Conservation (phyloP, 202 grass and related monocot species). For the Carex arenaria region DNA sequence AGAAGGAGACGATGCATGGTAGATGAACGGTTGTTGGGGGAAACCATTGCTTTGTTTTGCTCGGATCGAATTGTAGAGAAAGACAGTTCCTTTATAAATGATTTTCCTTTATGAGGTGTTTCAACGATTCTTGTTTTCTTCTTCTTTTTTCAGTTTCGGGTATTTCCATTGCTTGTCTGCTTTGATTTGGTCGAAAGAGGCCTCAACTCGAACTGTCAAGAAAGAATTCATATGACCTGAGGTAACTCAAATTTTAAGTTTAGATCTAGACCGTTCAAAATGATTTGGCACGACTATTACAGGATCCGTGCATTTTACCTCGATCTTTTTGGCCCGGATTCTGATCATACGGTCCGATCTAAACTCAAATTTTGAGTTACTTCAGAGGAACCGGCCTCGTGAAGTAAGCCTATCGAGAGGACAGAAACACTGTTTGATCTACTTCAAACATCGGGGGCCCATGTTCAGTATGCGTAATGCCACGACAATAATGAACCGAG, state of each 20-base stretch:
- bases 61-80: neutral
- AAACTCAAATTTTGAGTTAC: too few species aligned
- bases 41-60: slow-evolving; percentile 10
- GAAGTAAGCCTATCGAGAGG: neutral
- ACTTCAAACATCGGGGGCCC: neutral
- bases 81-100: neutral
- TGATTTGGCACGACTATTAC: too few species aligned
- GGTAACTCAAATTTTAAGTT: too few species aligned
- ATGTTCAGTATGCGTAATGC: neutral
- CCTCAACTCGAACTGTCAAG: neutral
- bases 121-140: neutral
- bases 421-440: neutral
- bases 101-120: neutral
- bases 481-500: neutral
- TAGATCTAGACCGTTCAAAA: too few species aligned
- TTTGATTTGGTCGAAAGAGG: neutral
- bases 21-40: neutral
- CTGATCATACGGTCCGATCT: too few species aligned
- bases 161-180: neutral
- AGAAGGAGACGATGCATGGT: slow-evolving; percentile 37
- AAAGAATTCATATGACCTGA: neutral
- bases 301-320: too few species aligned
- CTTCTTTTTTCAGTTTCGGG: neutral
- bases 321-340: too few species aligned
- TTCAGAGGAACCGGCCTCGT: too few species aligned